Evolutionary conservation across 169 alveolate genomes (phyloP), one percentile per base, ranked within the genome.

Genomic region (Plasmodium falciparum): DNA sequence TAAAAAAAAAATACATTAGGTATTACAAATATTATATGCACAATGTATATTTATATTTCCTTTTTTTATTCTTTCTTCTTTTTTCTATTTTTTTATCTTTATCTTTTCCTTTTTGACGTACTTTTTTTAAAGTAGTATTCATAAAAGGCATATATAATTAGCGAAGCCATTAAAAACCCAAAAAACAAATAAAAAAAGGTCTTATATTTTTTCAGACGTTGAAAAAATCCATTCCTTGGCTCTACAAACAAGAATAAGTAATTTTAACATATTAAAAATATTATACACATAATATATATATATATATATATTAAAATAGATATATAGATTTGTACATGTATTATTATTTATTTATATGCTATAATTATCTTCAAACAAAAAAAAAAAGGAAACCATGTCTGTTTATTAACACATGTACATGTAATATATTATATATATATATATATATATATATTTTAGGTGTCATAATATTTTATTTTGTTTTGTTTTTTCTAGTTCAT

Each of bases 111-210:
- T 17, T 24, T 61, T 65, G 45, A 33, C 45, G 6, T 33, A 33
- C 45, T 33, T 33, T 33, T 4, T 4, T 33, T 33, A 33, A 33
- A 33, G 45, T 4, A 33, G 8, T 33, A 33, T 33, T 33, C 45
- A 33, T 33, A 33, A 33, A 33, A 8, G 45, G 45, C 45, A 6
- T 33, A 33, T 33, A 4, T 33, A 33, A 33, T 33, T 33, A 33
- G 8, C 45, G 4, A 33, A 33, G 45, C 7, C 4, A 33, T 4
- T 33, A 76, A 54, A 15, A 76, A 26, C 29, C 39, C 17, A 29
- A 76, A 12, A 20, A 76, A 65, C 3, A 76, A 63, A 54, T 65
- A 76, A 17, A 76, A 63, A 58, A 76, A 76, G 20, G 58, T 62
- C 50, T 66, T 63, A 29, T 76, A 76, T 24, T 65, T 76, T 65